A percentile compares a stretch with the other conserved stretches of the same genome.
These are phyloP conservation scores for Cytospora schulzeri DNA, from an alignment of 2,329 filamentous ascomycete species.

Conservation along the genomic window DNA sequence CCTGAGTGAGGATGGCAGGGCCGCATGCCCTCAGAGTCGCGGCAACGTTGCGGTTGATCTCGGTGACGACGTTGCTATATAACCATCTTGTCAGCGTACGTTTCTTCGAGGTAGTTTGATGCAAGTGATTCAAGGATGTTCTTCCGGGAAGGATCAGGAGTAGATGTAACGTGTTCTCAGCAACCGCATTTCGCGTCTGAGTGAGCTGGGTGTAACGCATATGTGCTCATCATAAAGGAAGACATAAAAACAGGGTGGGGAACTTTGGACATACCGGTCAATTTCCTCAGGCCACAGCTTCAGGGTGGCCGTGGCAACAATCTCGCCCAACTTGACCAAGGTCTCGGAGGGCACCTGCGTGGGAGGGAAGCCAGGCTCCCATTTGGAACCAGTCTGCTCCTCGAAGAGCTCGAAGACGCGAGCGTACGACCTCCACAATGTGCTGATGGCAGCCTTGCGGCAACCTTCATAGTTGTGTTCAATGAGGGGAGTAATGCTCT, in stretches of 20 bases:
- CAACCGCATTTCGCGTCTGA: conserved; percentile 90
- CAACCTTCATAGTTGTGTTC: conserved; percentile 93
- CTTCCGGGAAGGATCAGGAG: conserved; percentile 41
- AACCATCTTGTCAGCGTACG: conserved; percentile 46
- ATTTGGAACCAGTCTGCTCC: conserved; percentile 76
- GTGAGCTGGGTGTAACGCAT: conserved; percentile 99
- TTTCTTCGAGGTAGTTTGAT: conserved; percentile 25
- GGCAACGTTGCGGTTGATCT: conserved; percentile 91
- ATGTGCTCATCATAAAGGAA: conserved; percentile 74
- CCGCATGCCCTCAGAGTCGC: conserved; percentile 90
- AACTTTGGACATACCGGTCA: conserved; percentile 74
- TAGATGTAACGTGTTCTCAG: conserved; percentile 78
- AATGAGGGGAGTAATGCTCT: conserved; percentile 75
- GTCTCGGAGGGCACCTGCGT: conserved; percentile 78
- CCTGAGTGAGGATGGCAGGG: conserved; percentile 77
- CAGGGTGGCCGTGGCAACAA: conserved; percentile 82
- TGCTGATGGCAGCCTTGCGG: conserved; percentile 87
- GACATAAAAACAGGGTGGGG: conserved; percentile 21
- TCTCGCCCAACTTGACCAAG: conserved; percentile 80
- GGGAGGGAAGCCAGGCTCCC: conserved; percentile 84
- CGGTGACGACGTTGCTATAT: conserved; percentile 84
- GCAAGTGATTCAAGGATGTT: conserved; percentile 35
- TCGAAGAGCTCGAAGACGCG: conserved; percentile 88
- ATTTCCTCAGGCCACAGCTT: conserved; percentile 86
- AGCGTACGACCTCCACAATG: conserved; percentile 90